A percentile compares a stretch with the other conserved stretches of the same genome.
phyloP scores from a whole-genome alignment of 2,329 filamentous ascomycete genomes.

The Ophiognomonia clavigignenti-juglandacearum region DNA sequence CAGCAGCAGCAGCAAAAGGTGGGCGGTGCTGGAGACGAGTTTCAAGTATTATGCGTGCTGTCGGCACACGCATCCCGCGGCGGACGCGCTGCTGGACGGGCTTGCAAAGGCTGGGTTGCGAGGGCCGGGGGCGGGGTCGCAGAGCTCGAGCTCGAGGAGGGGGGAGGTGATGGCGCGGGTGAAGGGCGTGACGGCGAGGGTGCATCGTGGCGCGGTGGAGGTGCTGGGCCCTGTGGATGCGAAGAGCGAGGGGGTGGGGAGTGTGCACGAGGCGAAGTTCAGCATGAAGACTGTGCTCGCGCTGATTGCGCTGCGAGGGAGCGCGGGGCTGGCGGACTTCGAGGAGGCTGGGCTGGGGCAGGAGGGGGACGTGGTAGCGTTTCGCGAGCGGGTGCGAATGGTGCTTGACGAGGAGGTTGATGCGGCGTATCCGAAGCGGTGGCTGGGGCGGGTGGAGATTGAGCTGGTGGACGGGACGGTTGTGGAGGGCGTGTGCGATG shows the following conservation, averaged over 20 bases:
- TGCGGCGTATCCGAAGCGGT: conserved; percentile 1
- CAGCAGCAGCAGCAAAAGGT: too few species aligned
- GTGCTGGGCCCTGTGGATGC: neutral
- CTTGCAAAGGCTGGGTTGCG: neutral
- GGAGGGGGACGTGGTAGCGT: neutral
- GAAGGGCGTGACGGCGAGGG: neutral
- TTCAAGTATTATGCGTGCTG: conserved; percentile 6
- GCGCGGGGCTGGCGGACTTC: conserved; percentile 2
- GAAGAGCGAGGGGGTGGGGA: neutral
- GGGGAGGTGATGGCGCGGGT: neutral
- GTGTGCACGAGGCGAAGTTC: conserved; percentile 4
- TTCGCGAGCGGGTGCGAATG: neutral
- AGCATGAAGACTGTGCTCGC: conserved; percentile 6
- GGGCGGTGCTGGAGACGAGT: conserved; percentile 7
- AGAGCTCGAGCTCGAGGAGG: too few species aligned
- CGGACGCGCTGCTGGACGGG: conserved; percentile 2
- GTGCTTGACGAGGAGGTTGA: neutral
- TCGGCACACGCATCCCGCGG: conserved; percentile 3
- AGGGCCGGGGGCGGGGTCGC: too few species aligned
- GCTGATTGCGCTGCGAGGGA: neutral
- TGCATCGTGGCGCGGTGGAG: conserved; percentile 2
- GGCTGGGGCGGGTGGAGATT: neutral
- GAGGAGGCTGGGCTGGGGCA: neutral
- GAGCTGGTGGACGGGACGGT: neutral
- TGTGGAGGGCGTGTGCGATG: neutral